Conservation (phyloP, 2,329 filamentous ascomycete species). For the Lasiodiplodia gonubiensis region DNA sequence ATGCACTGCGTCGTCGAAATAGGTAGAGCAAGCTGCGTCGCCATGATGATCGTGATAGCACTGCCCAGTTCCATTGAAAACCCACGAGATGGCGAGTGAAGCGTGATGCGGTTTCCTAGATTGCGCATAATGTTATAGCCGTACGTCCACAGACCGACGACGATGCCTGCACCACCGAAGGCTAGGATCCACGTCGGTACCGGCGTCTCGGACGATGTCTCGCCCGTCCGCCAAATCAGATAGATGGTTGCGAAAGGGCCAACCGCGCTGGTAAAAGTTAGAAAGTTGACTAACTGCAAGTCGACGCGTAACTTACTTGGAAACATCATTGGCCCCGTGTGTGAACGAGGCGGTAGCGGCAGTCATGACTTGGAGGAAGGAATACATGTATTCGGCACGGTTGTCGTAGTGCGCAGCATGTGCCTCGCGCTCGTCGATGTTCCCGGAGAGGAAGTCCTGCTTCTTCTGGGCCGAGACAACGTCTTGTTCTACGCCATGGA, state of each 20-base stretch:
- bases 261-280: slow-evolving; percentile 45
- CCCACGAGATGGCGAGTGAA: slow-evolving; percentile 66
- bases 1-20: slow-evolving; percentile 68
- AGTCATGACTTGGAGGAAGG: slow-evolving; percentile 53
- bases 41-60: slow-evolving; percentile 67
- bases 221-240: slow-evolving; percentile 62
- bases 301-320: slow-evolving; percentile 40
- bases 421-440: slow-evolving; percentile 63
- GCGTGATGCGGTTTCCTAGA: slow-evolving; percentile 66
- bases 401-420: slow-evolving; percentile 67
- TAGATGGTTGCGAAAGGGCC: slow-evolving; percentile 69
- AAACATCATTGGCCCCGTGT: slow-evolving; percentile 71
- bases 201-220: slow-evolving; percentile 51
- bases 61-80: slow-evolving; percentile 50
- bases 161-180: slow-evolving; percentile 59
- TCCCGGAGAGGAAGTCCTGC: slow-evolving; percentile 56
- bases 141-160: slow-evolving; percentile 65
- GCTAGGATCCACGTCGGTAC: slow-evolving; percentile 67
- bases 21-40: slow-evolving; percentile 62
- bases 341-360: slow-evolving; percentile 76
- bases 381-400: slow-evolving; percentile 67
- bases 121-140: slow-evolving; percentile 70
- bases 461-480: slow-evolving; percentile 51
- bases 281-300: no score
- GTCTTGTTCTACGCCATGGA: slow-evolving; percentile 59